Evolutionary conservation across 1,139 yeast species (phyloP).

Genomic region (Debaryomyces subglobosus): DNA sequence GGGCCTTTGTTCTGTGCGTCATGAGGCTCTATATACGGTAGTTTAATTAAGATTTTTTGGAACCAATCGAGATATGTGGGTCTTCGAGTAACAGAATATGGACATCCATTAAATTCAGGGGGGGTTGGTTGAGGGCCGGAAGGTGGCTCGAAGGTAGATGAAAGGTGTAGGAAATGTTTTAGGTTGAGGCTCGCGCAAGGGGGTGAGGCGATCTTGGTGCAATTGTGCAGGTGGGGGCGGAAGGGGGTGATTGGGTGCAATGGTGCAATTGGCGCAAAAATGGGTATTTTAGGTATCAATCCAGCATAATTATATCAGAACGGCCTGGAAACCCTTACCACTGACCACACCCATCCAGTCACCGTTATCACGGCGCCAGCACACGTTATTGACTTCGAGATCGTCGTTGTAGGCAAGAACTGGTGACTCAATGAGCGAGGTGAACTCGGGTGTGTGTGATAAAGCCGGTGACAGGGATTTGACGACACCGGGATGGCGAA

Average conservation of each 20-base stretch:
- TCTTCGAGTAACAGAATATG: background rate
- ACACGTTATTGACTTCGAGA: conserved; percentile 71
- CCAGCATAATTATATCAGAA: conserved; percentile 32
- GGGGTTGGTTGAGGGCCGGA: background rate
- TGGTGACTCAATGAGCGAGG: conserved; percentile 43
- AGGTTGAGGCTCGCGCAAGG: background rate
- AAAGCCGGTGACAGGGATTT: conserved; percentile 7
- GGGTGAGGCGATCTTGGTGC: background rate
- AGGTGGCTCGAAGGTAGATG: background rate
- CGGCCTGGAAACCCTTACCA: conserved; percentile 82
- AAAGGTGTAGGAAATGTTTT: background rate
- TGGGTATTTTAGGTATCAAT: background rate
- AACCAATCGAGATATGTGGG: background rate
- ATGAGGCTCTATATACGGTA: background rate
- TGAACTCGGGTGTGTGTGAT: conserved; percentile 15
- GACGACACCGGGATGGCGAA: conserved; percentile 18
- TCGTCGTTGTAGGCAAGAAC: conserved; percentile 60
- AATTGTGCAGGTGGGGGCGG: background rate
- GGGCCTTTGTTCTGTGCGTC: background rate
- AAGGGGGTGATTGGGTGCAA: background rate
- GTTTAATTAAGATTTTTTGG: background rate
- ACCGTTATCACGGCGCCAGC: conserved; percentile 69
- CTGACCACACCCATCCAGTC: conserved; percentile 83
- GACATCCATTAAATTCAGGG: background rate
- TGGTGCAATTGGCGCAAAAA: background rate